A percentile compares a stretch with the other conserved stretches of the same genome.
Conservation (phyloP, 768 basidiomycete genomes). For the Suillus fuscotomentosus region DNA sequence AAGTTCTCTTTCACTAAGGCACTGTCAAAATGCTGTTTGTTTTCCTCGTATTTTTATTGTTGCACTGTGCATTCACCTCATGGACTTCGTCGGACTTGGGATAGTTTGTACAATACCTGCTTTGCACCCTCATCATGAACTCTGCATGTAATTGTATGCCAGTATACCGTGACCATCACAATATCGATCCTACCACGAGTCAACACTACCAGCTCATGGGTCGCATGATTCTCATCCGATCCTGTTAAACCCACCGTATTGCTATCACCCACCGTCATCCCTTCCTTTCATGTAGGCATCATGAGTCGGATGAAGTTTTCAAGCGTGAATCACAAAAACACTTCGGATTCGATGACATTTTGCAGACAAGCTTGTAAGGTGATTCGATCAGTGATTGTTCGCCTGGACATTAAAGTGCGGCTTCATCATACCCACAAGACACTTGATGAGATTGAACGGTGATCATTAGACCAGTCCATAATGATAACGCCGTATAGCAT, state of each 20-base stretch:
- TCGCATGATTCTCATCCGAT: background rate
- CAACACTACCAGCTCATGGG: background rate
- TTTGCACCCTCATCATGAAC: background rate
- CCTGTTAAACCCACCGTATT: background rate
- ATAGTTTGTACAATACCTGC: background rate
- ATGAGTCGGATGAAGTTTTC: background rate
- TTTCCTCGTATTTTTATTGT: background rate
- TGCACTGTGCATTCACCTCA: background rate
- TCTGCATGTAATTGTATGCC: background rate
- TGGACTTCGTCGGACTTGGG: background rate
- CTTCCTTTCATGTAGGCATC: background rate
- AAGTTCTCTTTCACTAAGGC: background rate
- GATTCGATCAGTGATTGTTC: background rate
- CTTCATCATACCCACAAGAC: background rate
- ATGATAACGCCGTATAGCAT: background rate
- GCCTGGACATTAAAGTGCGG: background rate
- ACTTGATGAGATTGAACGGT: background rate
- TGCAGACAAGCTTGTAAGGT: background rate
- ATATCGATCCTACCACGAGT: background rate
- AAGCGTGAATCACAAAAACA: background rate
- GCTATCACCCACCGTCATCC: background rate
- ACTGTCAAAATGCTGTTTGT: background rate
- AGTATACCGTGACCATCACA: background rate
- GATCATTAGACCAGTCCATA: background rate
- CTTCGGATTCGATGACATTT: background rate